Percentiles rank a stretch among this genome's conserved stretches.
Conservation (phyloP, 331 rosid genomes). For the Ulmus americana region DNA sequence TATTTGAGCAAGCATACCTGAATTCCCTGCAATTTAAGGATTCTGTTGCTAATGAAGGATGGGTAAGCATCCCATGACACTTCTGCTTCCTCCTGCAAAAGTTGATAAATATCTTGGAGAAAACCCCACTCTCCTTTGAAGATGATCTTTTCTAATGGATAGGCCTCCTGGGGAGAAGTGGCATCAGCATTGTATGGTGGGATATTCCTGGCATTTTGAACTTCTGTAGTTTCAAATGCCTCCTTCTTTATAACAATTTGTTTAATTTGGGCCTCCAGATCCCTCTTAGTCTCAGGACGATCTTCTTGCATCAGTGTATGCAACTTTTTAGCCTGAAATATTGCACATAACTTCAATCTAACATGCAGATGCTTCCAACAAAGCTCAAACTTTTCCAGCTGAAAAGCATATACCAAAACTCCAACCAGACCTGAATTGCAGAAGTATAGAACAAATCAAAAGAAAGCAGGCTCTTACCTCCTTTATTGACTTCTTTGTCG, state of each 20-base stretch:
- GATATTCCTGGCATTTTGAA: conserved; percentile 44
- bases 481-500: conserved; percentile 51
- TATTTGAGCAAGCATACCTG: conserved; percentile 38
- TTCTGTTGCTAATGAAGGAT: conserved; percentile 55
- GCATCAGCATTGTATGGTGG: conserved; percentile 71
- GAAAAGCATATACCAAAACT: neutral
- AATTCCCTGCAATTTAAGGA: conserved; percentile 41
- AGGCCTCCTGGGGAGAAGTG: conserved; percentile 63
- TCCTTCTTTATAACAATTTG: conserved; percentile 39
- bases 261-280: conserved; percentile 52
- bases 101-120: conserved; percentile 57
- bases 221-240: conserved; percentile 47
- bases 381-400: conserved; percentile 8
- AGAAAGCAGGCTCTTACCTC: conserved; percentile 30
- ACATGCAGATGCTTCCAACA: conserved; percentile 14
- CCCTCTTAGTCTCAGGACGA: conserved; percentile 42
- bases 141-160: conserved; percentile 68
- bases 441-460: neutral
- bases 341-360: conserved; percentile 12
- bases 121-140: conserved; percentile 56
- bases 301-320: conserved; percentile 39
- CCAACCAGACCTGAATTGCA: neutral
- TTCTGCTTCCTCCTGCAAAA: conserved; percentile 32
- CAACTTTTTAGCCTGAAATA: conserved; percentile 44
- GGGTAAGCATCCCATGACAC: conserved; percentile 44